These are phyloP conservation scores for Heliocybe sulcata DNA, from an alignment of 1,284 basidiomycete genomes.

Conservation along the genomic window DNA sequence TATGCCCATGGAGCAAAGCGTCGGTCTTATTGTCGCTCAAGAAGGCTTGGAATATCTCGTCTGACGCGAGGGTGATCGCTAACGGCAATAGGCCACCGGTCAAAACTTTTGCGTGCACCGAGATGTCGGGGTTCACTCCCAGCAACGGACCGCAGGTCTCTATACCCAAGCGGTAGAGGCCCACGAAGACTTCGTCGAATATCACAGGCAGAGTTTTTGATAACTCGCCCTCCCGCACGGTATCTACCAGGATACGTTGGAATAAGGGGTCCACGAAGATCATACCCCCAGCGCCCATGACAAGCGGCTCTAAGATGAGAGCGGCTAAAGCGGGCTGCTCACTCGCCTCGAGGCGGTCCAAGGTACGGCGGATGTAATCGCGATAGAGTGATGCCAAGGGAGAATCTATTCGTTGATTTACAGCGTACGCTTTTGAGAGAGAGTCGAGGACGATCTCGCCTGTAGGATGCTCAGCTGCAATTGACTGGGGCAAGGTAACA, in stretches of 20 bases:
- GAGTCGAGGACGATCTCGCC: slow-evolving; percentile 30
- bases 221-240: slow-evolving; percentile 48
- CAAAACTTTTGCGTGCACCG: slow-evolving; percentile 90
- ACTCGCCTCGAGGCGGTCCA: slow-evolving; percentile 41
- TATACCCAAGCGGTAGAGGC: slow-evolving; percentile 82
- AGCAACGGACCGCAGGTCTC: slow-evolving; percentile 61
- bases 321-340: slow-evolving; percentile 49
- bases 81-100: slow-evolving; percentile 92
- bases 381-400: slow-evolving; percentile 65
- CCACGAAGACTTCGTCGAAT: slow-evolving; percentile 96
- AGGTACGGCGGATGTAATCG: slow-evolving; percentile 45
- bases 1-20: slow-evolving; percentile 92
- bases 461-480: slow-evolving; percentile 27
- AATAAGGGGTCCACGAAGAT: slow-evolving; percentile 96
- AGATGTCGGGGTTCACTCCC: slow-evolving; percentile 76
- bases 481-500: slow-evolving; percentile 52
- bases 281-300: slow-evolving; percentile 97
- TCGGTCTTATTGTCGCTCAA: slow-evolving; percentile 70
- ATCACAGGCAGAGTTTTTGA: slow-evolving; percentile 67
- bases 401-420: slow-evolving; percentile 53
- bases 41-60: slow-evolving; percentile 80
- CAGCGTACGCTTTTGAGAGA: slow-evolving; percentile 67
- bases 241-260: slow-evolving; percentile 83
- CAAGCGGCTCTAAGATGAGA: slow-evolving; percentile 86
- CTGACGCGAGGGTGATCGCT: slow-evolving; percentile 76